Evolutionary conservation across 1,284 basidiomycete species (phyloP), one percentile per base, ranked within the genome.

Genomic region (Pseudozyma sp.): DNA sequence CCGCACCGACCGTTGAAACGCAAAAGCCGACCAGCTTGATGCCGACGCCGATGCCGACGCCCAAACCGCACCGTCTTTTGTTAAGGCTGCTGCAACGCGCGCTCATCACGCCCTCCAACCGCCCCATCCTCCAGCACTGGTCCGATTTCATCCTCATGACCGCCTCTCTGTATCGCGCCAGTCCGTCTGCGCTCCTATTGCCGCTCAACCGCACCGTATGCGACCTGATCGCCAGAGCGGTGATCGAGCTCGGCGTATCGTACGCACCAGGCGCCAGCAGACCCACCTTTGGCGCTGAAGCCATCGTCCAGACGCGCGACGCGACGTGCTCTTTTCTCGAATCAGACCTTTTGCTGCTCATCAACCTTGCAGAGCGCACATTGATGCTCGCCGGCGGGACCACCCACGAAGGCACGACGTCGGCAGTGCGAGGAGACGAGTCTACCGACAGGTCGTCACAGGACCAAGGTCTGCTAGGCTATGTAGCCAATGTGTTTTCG

Each of bases 111-210:
- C 86, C 88, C 6, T 86, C 88, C 24, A 96, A 95, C 84, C 89
- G 90, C 19, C 88, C 92, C 1, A 88, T 95, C 24, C 85, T 97
- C 13, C 94, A 96, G 80, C 93, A 97, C 81, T 99, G 96, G 96
- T 88, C 97, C 24, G 96, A 98, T 84, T 98, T 99, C 82, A 88
- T 97, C 60, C 88, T 97, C 55, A 93, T 93, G 90, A 92, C 93
- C 0, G 87, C 95, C 8, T 90, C 93, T 0, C 90, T 92, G 75
- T 92, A 93, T 79, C 91, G 92, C 65, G 89, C 90, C 45, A 86
- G 89, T 24, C 86, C 93, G 7, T 89, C 90, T 44, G 85, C 87
- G 14, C 87, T 92, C 42, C 87, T 97, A n/a, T 87, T 89, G 14
- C 91, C 93, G 1, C 86, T 99, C 24, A 91, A 89, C 68, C 93